A percentile compares a stretch with the other conserved stretches of the same genome.
Conservation (phyloP, 495 filamentous ascomycete genomes). For the Choiromyces venosus region DNA sequence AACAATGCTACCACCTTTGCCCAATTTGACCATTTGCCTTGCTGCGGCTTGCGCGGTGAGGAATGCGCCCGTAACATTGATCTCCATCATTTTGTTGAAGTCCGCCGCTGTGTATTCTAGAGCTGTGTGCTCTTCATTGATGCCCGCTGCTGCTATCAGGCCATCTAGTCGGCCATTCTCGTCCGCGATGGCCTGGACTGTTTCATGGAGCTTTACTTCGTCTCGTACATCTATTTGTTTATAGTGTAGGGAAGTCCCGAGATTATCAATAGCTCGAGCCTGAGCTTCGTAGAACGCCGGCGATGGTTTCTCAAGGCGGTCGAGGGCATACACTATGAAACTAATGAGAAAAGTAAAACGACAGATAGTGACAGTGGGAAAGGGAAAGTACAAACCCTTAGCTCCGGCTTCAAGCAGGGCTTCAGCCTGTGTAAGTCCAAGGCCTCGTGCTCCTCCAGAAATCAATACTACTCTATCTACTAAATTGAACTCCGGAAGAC, state of each 20-base stretch:
- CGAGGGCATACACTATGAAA: conserved; percentile 57
- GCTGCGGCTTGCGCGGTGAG: conserved; percentile 67
- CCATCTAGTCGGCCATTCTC: conserved; percentile 60
- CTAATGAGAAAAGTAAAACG: background rate
- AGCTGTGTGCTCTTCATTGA: conserved; percentile 66
- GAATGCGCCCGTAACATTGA: conserved; percentile 74
- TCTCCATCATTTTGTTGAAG: conserved; percentile 63
- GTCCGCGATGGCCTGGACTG: conserved; percentile 53
- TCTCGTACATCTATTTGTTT: conserved; percentile 60
- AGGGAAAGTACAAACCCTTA: conserved; percentile 46
- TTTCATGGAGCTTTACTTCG: conserved; percentile 50
- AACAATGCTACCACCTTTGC: conserved; percentile 49
- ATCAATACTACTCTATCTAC: conserved; percentile 56
- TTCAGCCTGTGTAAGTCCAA: conserved; percentile 62
- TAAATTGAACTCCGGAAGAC: conserved; percentile 51
- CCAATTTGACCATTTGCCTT: conserved; percentile 64
- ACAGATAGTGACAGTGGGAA: background rate
- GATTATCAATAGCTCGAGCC: conserved; percentile 47
- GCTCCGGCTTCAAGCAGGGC: conserved; percentile 64
- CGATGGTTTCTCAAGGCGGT: conserved; percentile 49
- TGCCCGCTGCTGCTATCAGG: conserved; percentile 68
- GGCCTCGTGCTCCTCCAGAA: conserved; percentile 58
- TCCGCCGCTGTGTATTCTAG: conserved; percentile 63
- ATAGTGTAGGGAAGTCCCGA: conserved; percentile 58
- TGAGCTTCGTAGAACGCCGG: conserved; percentile 53